phyloP scores from a whole-genome alignment of 2,329 filamentous ascomycete genomes.

The Fusarium keratoplasticum region DNA sequence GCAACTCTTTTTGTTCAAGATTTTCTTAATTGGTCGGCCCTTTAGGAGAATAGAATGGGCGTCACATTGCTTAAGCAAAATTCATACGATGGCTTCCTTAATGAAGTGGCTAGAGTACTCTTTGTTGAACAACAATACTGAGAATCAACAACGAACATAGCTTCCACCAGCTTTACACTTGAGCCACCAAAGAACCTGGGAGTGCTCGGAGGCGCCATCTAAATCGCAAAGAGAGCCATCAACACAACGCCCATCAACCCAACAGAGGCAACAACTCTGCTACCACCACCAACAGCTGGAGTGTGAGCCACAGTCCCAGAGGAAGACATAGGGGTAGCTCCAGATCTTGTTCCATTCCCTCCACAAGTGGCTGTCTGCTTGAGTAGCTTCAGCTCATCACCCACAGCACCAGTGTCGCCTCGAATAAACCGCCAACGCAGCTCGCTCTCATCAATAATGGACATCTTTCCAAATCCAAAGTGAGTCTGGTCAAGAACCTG shows the following conservation, averaged over 20 bases:
- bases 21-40: too few species aligned
- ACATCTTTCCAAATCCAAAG: constrained; percentile 59
- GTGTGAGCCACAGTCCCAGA: neutral
- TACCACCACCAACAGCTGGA: neutral
- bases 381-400: constrained; percentile 49
- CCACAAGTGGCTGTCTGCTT: neutral
- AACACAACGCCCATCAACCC: neutral
- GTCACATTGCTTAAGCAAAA: too few species aligned
- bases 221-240: neutral
- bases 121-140: too few species aligned
- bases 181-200: neutral
- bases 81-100: too few species aligned
- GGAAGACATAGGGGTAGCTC: neutral
- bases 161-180: neutral
- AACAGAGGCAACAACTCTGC: neutral
- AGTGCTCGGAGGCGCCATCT: neutral
- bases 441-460: constrained; percentile 50
- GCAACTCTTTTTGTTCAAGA: too few species aligned
- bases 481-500: constrained; percentile 57
- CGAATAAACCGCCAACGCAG: constrained; percentile 60
- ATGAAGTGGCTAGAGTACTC: too few species aligned
- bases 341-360: neutral
- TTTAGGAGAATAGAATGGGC: too few species aligned
- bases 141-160: neutral
- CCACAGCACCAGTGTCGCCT: constrained; percentile 53